Evolutionary conservation across 1,284 basidiomycete genomes (phyloP), one percentile per base, ranked within the genome.

Genomic region (Taiwanofungus camphoratus): DNA sequence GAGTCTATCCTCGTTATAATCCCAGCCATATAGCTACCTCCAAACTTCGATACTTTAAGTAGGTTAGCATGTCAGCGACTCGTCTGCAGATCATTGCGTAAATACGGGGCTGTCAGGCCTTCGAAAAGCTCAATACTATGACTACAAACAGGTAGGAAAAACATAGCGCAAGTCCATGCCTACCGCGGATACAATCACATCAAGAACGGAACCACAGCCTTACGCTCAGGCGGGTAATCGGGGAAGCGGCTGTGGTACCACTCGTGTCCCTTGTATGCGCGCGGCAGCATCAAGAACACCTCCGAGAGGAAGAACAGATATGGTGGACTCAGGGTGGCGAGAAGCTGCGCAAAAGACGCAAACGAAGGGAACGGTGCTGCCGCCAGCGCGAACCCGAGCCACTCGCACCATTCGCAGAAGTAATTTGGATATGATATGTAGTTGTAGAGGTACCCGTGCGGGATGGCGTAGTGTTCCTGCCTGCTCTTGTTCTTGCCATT

Each of bases 381-480:
- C 2, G 87, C 84, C 22, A 91, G 58, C 1, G 89, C 84, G 57
- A 82, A 92, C 7, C 82, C 87, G 7, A 79, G 56, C 88, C 88
- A 93, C 64, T 93, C 91, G 41, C 83, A 53, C 89, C 89, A 96
- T 63, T 95, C 92, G 65, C 86, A 92, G 39, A 92, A 69, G 63
- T 96, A 96, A 65, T 96, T 93, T 2, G 93, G 92, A 64, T 83
- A 94, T n/a, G 90, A 91, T 52, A 96, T 72, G 58, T 76, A 80
- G 37, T 64, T 58, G 69, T 89, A 96, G 23, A 95, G 67, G 3
- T 81, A 79, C 0, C 92, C 92, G 41, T 81, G 71, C 0, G 93
- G 93, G 49, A 96, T 83, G 3, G 79, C 79, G 60, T 96, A 96
- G 62, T 83, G 71, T 44, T 67, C 65, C 35, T 63, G 51, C 34